Base-by-base conservation (phyloP, 1,284 basidiomycete genomes). In the Cutaneotrichosporon sp. region DNA sequence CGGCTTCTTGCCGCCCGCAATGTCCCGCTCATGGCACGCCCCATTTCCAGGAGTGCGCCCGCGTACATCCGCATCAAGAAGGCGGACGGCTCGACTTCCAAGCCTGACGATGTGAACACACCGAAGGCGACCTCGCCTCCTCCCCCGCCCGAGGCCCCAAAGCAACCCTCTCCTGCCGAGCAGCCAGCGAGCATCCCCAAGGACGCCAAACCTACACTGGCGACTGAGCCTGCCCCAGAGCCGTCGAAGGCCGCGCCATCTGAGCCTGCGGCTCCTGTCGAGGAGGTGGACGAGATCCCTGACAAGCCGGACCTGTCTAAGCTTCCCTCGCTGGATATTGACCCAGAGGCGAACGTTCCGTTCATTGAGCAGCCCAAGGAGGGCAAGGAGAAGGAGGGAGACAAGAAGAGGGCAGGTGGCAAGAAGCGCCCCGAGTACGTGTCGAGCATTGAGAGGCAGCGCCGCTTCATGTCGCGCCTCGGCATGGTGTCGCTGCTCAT, bases 371-470 rank as follows among this genome's bases (percentile, higher is more conserved):
- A 75, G 59, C 75, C 60, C n/a, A 65, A 70, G 56, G 65, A 74
- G 49, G 67, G 59, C 16, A 68, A 59, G 9, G 69, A 68, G 49
- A 64, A 69, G 49, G 68, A 68, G 18, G 32, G 58, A 36, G 66
- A 58, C 4, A 71, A 68, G 46, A 63, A 67, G 47, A 60, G 58
- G 30, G 65, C 58, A 47, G 61, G 57, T 4, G 58, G 64, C 34
- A 42, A 61, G 68, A 63, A 67, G 75, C 38, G 75, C 75, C 30
- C 71, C 59, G 77, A 79, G 68, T 75, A 77, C 62, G 74, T 78
- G 62, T 89, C 89, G 22, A 87, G 87, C 61, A 88, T 87, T 63
- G 91, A 94, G 77, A 83, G 85, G 68, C 84, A 84, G 71, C 83
- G 90, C 65, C 82, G 84, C 64, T 80, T 83, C 68, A 78, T 88